Conservation (phyloP, 1,284 basidiomycete species). For the Leccinum fuscescens region DNA sequence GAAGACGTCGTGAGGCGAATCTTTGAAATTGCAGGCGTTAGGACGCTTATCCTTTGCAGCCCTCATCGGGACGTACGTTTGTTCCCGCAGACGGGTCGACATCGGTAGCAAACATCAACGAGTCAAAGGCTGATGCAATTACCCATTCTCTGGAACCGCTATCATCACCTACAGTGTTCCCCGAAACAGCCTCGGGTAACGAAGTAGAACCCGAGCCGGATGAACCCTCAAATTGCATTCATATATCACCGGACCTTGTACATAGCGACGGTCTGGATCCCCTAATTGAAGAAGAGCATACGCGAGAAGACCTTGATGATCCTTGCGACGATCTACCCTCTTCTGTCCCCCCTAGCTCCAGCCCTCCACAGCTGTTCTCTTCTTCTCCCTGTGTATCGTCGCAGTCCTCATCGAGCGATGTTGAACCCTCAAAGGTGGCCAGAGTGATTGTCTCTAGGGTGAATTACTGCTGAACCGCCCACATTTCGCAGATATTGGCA, state of each 20-base stretch:
- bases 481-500: slow-evolving; percentile 6
- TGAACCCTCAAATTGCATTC: background rate
- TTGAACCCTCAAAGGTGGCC: slow-evolving; percentile 15
- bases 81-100: background rate
- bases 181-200: background rate
- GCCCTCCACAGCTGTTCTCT: slow-evolving; percentile 44
- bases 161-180: background rate
- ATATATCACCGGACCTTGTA: background rate
- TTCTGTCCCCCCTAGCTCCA: slow-evolving; percentile 49
- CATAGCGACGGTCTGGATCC: background rate
- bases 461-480: slow-evolving; percentile 2
- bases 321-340: slow-evolving; percentile 16
- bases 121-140: background rate
- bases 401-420: slow-evolving; percentile 31
- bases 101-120: background rate
- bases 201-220: background rate
- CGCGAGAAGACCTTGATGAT: slow-evolving; percentile 6
- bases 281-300: slow-evolving; percentile 4
- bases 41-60: slow-evolving; percentile 13
- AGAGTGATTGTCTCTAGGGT: background rate
- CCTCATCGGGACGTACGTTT: background rate
- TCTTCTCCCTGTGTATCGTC: slow-evolving; percentile 46
- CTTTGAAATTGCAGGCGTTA: background rate
- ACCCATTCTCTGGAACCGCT: background rate
- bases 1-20: slow-evolving; percentile 14